Base-by-base conservation (phyloP, 257 asterid species). In the Jacaranda copaia region DNA sequence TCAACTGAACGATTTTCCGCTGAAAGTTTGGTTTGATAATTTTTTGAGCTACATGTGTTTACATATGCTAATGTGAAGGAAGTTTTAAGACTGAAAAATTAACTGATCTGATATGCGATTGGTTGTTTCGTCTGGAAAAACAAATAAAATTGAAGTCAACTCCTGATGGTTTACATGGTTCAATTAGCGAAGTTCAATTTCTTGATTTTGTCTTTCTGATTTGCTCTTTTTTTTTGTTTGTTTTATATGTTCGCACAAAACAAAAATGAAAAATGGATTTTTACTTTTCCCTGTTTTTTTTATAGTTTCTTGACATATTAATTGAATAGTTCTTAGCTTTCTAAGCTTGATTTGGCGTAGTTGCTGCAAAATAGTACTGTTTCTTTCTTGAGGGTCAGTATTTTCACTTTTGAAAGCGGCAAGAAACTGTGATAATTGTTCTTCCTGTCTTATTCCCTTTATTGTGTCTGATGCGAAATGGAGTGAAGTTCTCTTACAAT, bases 381-480 rank as follows among this genome's bases (percentile, higher is more conserved):
- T 53, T 8, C 20, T 64, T 39, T 60, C 55, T 56, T 14, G 45
- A 46, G 69, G 76, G 59, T n/a, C 13, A 38, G 65, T 38, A 36
- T 39, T 52, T 19, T 16, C 25, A 19, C 8, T 8, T 53, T 53
- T 20, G 8, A 15, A 71, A 40, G 58, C 25, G 42, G 18, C 60
- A 65, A 48, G 6, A 68, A 0, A 38, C 10, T 35, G 9, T 39
- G 9, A 42, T 20, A 14, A 59, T 5, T 45, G 32, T 13, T 65
- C 11, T 55, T 72, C 65, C 19, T 48, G 14, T 69, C 43, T 25
- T 9, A 18, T 49, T 58, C 43, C 4, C 45, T 55, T 56, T 60
- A 12, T 64, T 72, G 35, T 73, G 19, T 73, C 46, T 55, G 55
- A 39, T 63, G 67, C 11, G 65, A 57, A 52, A 49, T 25, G 12